phyloP scores from a whole-genome alignment of 176 grass and related monocot genomes.

The Eragrostis nindensis region DNA sequence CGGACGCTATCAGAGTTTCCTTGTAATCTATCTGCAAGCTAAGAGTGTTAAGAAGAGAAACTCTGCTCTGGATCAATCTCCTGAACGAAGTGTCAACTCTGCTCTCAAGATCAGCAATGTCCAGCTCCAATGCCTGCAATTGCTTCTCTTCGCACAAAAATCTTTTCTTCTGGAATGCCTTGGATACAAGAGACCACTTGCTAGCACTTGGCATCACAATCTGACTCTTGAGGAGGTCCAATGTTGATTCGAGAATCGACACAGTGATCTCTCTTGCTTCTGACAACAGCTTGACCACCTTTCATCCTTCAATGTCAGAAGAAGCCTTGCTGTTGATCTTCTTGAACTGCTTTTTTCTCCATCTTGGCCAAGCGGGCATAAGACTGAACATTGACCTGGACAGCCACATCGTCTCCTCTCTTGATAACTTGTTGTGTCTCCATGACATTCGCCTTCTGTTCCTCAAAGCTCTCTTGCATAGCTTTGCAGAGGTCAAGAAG shows the following conservation, averaged over 20 bases:
- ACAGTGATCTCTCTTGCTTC: conserved; percentile 20
- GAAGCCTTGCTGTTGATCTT: not conserved
- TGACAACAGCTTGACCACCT: conserved; percentile 14
- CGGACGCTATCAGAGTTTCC: not conserved
- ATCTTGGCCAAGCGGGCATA: conserved; percentile 15
- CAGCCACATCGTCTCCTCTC: conserved; percentile 29
- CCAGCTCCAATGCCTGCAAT: not conserved
- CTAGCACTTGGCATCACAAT: not conserved
- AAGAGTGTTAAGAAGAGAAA: conserved; percentile 6
- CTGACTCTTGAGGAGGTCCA: conserved; percentile 12
- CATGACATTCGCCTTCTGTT: conserved; percentile 39
- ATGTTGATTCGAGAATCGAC: conserved; percentile 34
- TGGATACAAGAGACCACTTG: conserved; percentile 45
- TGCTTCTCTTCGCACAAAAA: not conserved
- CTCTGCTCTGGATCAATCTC: conserved; percentile 5
- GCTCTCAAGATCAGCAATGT: not conserved
- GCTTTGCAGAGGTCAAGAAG: conserved; percentile 53
- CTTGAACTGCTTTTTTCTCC: conserved; percentile 37
- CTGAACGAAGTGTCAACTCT: not conserved
- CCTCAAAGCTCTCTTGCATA: conserved; percentile 40
- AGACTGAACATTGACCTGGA: conserved; percentile 32
- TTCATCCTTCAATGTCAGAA: not conserved
- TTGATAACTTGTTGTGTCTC: conserved; percentile 38
- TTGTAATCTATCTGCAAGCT: not conserved
- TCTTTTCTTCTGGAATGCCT: not conserved